Percentiles rank a stretch among this genome's conserved stretches.
Evolutionary conservation across 163 green algal species (phyloP).

Genomic region (Scenedesmus sp.): DNA sequence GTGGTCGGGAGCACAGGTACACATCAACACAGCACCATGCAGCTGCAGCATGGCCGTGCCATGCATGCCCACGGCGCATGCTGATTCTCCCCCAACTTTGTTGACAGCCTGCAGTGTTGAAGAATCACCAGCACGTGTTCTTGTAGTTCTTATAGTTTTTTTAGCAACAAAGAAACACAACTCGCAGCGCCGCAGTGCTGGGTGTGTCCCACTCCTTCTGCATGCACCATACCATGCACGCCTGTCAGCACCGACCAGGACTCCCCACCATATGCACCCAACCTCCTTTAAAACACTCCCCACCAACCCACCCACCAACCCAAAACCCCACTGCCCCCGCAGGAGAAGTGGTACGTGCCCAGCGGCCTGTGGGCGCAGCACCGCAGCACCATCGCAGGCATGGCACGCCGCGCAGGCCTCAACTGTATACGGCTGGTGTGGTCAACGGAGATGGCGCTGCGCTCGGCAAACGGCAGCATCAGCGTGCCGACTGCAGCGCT

Average conservation of each 20-base stretch:
- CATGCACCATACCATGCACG: no score
- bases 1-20: constrained; percentile 44
- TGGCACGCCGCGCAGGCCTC: not conserved
- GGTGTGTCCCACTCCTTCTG: no score
- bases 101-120: not conserved
- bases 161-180: not conserved
- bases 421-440: constrained; percentile 52
- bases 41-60: not conserved
- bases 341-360: constrained; percentile 50
- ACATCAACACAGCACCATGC: not conserved
- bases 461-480: not conserved
- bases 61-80: not conserved
- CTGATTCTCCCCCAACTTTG: not conserved
- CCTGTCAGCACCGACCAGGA: no score
- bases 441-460: constrained; percentile 37
- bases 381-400: not conserved
- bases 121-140: not conserved
- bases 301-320: no score
- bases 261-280: no score
- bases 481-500: constrained; percentile 11
- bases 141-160: not conserved
- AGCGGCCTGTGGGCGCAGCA: constrained; percentile 39
- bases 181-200: no score
- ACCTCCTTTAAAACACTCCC: no score
- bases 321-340: no score